Base-by-base conservation (phyloP, 1,139 yeast species). In the Geotrichum cucujoidarum region DNA sequence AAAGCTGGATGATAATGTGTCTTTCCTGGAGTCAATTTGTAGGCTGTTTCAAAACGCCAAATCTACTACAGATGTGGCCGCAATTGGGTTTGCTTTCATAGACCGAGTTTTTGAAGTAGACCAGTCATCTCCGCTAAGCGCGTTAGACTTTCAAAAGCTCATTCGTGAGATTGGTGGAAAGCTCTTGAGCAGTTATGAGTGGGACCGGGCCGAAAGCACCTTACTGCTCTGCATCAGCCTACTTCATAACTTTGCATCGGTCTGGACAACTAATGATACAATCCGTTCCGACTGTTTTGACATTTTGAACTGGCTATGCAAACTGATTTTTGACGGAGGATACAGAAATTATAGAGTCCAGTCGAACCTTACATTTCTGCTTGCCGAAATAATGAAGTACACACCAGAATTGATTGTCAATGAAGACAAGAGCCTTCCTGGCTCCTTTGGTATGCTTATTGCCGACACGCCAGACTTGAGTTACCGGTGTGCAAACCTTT, bases 201-300 rank as follows among this genome's bases (percentile, higher is more conserved):
- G 47, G 47, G 51, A 44, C 27, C 25, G 48, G 6, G 33, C 51
- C 16, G 51, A 48, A 21, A 41, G 37, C 10, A 33, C 39, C n/a
- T 18, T 44, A 5, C 25, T 44, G 22, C 40, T 40, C 21, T 39
- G 41, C 21, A 37, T 44, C 20, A 41, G 36, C 6, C 20, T 44
- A n/a, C 43, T 48, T 6, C 41, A 35, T 18, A 32, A 36, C 18
- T 40, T 14, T 36, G 30, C 35, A 4, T 10, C 31, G 31, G 18
- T 42, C 7, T 47, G 50, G 50, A 43, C 40, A 8, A 8, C 17
- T 11, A 27, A 37, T 13, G 41, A 39, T 5, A 18, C 17, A 1
- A 25, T 41, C 21, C 22, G 16, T n/a, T 4, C 27, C 11, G 41
- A 37, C 14, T 47, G 47, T 16, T 29, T 39, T 7, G 46, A 47